A percentile compares a stretch with the other conserved stretches of the same genome.
Conservation (phyloP, 345 rosid species). For the Linum trigynum region DNA sequence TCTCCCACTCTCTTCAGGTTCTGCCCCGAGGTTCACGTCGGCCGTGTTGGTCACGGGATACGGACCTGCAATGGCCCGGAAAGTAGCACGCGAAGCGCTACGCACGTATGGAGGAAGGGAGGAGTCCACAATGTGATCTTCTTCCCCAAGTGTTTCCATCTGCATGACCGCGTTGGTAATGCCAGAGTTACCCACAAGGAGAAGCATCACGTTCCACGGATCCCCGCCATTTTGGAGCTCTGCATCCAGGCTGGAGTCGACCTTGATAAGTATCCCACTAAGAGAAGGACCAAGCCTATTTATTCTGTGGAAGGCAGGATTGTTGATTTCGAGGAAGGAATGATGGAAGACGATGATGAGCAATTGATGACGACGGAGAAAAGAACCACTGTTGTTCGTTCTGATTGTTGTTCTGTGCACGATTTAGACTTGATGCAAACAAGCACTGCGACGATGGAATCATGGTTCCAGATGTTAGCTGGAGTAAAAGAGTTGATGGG, state of each 20-base stretch:
- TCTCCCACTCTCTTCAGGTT: conserved; percentile 30
- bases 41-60: conserved; percentile 63
- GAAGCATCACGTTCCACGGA: conserved; percentile 34
- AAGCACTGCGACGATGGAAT: conserved; percentile 43
- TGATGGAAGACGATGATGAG: conserved; percentile 13
- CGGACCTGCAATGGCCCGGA: conserved; percentile 67
- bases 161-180: conserved; percentile 74
- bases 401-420: background rate
- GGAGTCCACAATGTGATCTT: conserved; percentile 42
- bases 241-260: conserved; percentile 80
- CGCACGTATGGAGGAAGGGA: conserved; percentile 74
- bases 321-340: conserved; percentile 57
- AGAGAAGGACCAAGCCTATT: conserved; percentile 69
- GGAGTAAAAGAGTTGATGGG: conserved; percentile 58
- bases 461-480: conserved; percentile 61
- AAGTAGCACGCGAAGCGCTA: conserved; percentile 55
- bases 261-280: conserved; percentile 53
- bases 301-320: conserved; percentile 80
- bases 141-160: conserved; percentile 71
- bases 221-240: conserved; percentile 74
- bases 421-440: conserved; percentile 27
- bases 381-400: conserved; percentile 3
- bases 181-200: conserved; percentile 66
- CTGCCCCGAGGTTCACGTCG: conserved; percentile 64
- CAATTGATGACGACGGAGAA: background rate